Evolutionary conservation across 495 filamentous ascomycete genomes (phyloP).

Genomic region (Aspergillus heteromorphus): DNA sequence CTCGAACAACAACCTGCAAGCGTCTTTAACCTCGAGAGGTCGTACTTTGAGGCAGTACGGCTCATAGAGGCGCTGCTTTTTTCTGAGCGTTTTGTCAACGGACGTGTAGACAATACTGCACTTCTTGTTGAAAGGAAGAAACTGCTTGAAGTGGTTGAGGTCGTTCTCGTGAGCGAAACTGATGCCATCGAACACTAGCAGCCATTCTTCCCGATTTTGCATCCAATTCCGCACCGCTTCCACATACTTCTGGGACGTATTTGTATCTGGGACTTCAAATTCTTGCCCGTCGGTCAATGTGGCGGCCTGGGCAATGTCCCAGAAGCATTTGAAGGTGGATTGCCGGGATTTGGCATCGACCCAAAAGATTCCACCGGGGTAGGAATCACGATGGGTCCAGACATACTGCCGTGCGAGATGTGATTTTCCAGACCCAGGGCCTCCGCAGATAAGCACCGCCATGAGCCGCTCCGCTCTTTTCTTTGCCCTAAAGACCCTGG

Average conservation of each 20-base stretch:
- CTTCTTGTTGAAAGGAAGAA: conserved; percentile 63
- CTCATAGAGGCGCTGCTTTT: conserved; percentile 65
- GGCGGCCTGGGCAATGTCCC: conserved; percentile 67
- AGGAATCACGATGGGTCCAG: conserved; percentile 59
- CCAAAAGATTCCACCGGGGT: conserved; percentile 77
- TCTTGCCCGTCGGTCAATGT: conserved; percentile 44
- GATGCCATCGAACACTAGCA: conserved; percentile 71
- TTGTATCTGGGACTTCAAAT: conserved; percentile 27
- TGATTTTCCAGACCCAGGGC: conserved; percentile 76
- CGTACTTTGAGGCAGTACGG: conserved; percentile 65
- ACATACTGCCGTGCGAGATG: conserved; percentile 81
- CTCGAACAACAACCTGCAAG: conserved; percentile 54
- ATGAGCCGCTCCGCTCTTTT: conserved; percentile 57
- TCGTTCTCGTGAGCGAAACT: conserved; percentile 58
- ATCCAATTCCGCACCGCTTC: conserved; percentile 64
- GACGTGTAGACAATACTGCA: conserved; percentile 77
- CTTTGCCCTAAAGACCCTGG: conserved; percentile 59
- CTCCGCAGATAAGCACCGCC: conserved; percentile 64
- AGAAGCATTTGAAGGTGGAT: conserved; percentile 62
- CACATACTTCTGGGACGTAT: conserved; percentile 51
- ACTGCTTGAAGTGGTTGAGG: conserved; percentile 52
- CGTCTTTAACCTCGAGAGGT: conserved; percentile 52
- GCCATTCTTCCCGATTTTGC: conserved; percentile 62
- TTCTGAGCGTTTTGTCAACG: conserved; percentile 59
- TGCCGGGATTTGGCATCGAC: conserved; percentile 61